Base-by-base conservation (phyloP, 106 monocot genomes). In the Dendrobium nobile region DNA sequence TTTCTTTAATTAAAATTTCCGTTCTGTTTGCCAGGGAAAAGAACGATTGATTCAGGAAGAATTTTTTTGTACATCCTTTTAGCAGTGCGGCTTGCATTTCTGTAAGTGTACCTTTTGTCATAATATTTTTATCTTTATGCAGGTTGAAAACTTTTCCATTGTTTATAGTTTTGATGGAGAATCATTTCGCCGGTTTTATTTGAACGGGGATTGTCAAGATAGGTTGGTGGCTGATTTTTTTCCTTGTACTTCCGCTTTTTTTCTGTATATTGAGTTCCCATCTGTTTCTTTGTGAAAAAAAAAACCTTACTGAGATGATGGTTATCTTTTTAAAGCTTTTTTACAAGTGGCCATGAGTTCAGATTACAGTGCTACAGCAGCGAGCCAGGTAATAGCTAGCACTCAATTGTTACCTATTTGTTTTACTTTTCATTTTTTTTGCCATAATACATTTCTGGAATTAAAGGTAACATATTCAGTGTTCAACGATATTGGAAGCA, bases 401-500 rank as follows among this genome's bases (percentile, higher is more conserved):
- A 72, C 77, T 75, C 55, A n/a, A 10, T 41, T 10, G 7, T 7
- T 59, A 8, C 75, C 5, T 73, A 7, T 17, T 19, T 22, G 24
- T 47, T 41, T 22, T 79, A 27, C 2, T 43, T 75, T 77, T 27
- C 22, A n/a, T 7, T 7, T 10, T 10, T 73, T 51, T 11, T 82
- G 22, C 47, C 72, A 55, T 83, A 17, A 9, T 80, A 18, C 77
- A 77, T 81, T 78, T 80, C 75, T 86, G 78, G 79, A 27, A 47
- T 76, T 4, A 5, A 74, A 67, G 61, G 75, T 73, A 45, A 74
- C 75, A 54, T 22, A 75, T 86, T 84, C 45, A 81, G 82, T 70
- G 78, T 91, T 54, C 77, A 86, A 67, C 77, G 79, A 72, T 94
- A 85, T 85, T 93, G 93, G 93, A 86, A 86, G 75, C 75, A 45